phyloP scores from a whole-genome alignment of 2,329 filamentous ascomycete genomes.

The Pyrenophora tritici-repentis region DNA sequence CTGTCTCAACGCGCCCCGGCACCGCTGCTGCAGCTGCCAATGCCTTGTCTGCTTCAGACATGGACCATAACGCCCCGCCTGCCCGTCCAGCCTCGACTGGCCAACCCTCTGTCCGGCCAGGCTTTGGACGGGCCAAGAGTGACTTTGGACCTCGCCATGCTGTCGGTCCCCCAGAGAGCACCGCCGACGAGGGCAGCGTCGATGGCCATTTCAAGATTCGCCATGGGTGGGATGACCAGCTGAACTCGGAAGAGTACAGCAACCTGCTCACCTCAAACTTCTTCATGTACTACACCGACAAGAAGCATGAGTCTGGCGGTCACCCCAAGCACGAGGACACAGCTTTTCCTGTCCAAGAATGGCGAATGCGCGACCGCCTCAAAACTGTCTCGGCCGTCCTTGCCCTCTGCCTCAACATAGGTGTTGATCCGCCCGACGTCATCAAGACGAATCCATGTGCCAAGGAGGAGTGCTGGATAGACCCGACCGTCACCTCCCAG shows the following conservation, averaged over 20 bases:
- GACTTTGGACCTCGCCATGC: conserved; percentile 60
- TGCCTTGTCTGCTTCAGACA: conserved; percentile 19
- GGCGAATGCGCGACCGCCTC: conserved; percentile 94
- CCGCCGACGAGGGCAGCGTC: conserved; percentile 49
- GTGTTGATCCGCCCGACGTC: conserved; percentile 95
- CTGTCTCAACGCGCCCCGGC: conserved; percentile 30
- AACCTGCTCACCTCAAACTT: conserved; percentile 86
- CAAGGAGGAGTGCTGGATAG: conserved; percentile 95
- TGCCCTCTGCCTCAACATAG: conserved; percentile 94
- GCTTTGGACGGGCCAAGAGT: conserved; percentile 61
- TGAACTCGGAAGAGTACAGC: conserved; percentile 87
- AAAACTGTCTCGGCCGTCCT: conserved; percentile 97
- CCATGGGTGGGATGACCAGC: conserved; percentile 91
- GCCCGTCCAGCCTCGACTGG: conserved; percentile 59
- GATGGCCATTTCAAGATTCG: conserved; percentile 65
- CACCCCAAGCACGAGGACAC: conserved; percentile 70
- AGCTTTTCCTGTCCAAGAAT: conserved; percentile 74
- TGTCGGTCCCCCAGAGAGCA: conserved; percentile 26
- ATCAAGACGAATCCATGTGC: conserved; percentile 93
- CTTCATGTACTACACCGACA: conserved; percentile 99
- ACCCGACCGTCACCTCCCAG: conserved; percentile 79
- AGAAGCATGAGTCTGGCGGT: conserved; percentile 92
- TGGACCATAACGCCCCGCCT: conserved; percentile 37
- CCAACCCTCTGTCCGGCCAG: conserved; percentile 49
- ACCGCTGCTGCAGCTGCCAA: conserved; percentile 30